Evolutionary conservation across 345 rosid species (phyloP).

Genomic region (Gynandropsis gynandra): DNA sequence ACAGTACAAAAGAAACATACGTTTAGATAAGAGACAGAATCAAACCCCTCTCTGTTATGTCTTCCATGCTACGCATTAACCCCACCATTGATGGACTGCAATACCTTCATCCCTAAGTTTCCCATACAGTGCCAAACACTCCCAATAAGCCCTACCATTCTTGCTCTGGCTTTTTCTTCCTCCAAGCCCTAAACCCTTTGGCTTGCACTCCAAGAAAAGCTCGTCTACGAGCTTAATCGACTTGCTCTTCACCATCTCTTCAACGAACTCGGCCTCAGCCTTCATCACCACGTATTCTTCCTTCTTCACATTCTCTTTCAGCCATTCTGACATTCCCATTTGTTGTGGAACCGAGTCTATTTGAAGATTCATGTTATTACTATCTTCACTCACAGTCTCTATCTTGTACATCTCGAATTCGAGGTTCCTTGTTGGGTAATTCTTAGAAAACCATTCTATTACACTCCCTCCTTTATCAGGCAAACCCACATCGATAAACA

Average conservation of each 20-base stretch:
- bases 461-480: slow-evolving; percentile 45
- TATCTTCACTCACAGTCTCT: slow-evolving; percentile 28
- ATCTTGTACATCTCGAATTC: slow-evolving; percentile 67
- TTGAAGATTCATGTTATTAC: not conserved
- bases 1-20: not conserved
- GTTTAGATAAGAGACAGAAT: slow-evolving; percentile 10
- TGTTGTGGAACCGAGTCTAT: slow-evolving; percentile 13
- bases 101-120: slow-evolving; percentile 70
- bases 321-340: slow-evolving; percentile 59
- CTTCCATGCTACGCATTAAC: too few relatives aligned
- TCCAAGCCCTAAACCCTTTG: slow-evolving; percentile 32
- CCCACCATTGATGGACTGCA: slow-evolving; percentile 89
- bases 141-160: slow-evolving; percentile 63
- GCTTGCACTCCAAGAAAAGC: slow-evolving; percentile 82
- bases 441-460: slow-evolving; percentile 48
- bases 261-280: slow-evolving; percentile 70
- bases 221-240: slow-evolving; percentile 62
- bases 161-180: slow-evolving; percentile 26
- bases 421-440: slow-evolving; percentile 62
- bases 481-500: slow-evolving; percentile 58
- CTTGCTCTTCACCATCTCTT: slow-evolving; percentile 57
- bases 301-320: slow-evolving; percentile 52
- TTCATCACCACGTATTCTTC: slow-evolving; percentile 78
- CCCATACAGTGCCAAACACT: slow-evolving; percentile 74
- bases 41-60: slow-evolving; percentile 15